Percentiles rank a stretch among this genome's conserved stretches.
Conservation (phyloP, 1,284 basidiomycete genomes). For the Pascua guehoae region DNA sequence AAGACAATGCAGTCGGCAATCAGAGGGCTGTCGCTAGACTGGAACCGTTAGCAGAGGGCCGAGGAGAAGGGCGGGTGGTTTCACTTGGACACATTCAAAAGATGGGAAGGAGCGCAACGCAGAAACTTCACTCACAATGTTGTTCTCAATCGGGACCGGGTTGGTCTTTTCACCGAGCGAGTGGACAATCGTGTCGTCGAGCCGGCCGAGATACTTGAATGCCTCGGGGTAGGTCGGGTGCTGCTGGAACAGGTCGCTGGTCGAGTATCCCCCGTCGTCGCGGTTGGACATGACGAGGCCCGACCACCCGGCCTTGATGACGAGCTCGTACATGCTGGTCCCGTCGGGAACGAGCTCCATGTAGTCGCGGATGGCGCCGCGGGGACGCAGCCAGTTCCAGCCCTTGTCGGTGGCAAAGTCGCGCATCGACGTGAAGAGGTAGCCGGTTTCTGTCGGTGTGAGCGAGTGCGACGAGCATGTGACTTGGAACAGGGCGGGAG, state of each 20-base stretch:
- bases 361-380: slow-evolving; percentile 50
- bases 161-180: slow-evolving; percentile 59
- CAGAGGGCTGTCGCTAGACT: slow-evolving; percentile 50
- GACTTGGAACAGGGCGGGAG: no score
- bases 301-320: slow-evolving; percentile 58
- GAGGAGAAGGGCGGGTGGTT: no score
- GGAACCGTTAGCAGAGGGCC: background rate
- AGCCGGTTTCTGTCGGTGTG: slow-evolving; percentile 39
- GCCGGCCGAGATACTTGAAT: slow-evolving; percentile 59
- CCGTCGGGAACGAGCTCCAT: slow-evolving; percentile 54
- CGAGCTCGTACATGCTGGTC: slow-evolving; percentile 55
- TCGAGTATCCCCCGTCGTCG: slow-evolving; percentile 59
- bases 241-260: slow-evolving; percentile 58
- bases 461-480: no score
- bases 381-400: slow-evolving; percentile 59
- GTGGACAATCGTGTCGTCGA: slow-evolving; percentile 58
- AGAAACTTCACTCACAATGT: slow-evolving; percentile 44
- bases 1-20: slow-evolving; percentile 58
- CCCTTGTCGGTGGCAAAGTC: slow-evolving; percentile 56
- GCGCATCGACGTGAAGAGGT: slow-evolving; percentile 53
- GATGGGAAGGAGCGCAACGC: no score
- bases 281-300: slow-evolving; percentile 58
- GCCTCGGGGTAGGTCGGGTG: slow-evolving; percentile 51
- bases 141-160: slow-evolving; percentile 51
- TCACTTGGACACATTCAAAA: no score